These are phyloP conservation scores for Populus hybrid DNA, from an alignment of 441 rosid genomes.

Conservation along the genomic window DNA sequence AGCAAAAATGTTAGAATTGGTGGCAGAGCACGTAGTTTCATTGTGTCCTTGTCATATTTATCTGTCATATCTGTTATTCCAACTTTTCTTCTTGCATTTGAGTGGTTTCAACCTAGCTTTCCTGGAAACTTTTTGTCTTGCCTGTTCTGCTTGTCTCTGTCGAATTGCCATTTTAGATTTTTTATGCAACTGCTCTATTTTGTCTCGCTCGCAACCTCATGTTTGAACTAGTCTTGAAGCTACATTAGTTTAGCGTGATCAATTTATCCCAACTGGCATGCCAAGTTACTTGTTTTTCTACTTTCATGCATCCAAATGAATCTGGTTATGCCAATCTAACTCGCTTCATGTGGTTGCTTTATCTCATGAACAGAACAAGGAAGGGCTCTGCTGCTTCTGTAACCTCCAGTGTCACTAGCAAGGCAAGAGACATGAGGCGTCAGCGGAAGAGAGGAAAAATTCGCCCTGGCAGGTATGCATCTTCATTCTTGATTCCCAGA, in stretches of 20 bases:
- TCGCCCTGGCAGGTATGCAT: conserved; percentile 80
- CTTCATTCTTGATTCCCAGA: conserved; percentile 2
- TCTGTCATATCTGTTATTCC: neutral
- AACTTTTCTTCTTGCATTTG: neutral
- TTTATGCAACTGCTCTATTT: neutral
- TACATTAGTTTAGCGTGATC: neutral
- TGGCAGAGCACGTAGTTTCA: neutral
- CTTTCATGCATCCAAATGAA: neutral
- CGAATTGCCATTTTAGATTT: neutral
- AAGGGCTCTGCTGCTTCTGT: conserved; percentile 70
- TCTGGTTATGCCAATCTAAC: neutral
- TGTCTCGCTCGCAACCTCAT: neutral
- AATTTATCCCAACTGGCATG: neutral
- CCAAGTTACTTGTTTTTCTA: neutral
- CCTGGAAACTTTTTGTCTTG: neutral
- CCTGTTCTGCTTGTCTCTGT: neutral
- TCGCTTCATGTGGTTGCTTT: conserved; percentile 16
- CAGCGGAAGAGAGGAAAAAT: conserved; percentile 78
- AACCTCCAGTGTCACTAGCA: conserved; percentile 52
- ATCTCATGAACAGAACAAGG: conserved; percentile 56
- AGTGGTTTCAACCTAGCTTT: conserved; percentile 2
- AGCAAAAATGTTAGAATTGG: neutral
- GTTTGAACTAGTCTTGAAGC: neutral
- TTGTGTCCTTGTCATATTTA: neutral
- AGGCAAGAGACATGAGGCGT: conserved; percentile 70